phyloP scores from a whole-genome alignment of 495 filamentous ascomycete genomes.

The Achaetomiella virescens region DNA sequence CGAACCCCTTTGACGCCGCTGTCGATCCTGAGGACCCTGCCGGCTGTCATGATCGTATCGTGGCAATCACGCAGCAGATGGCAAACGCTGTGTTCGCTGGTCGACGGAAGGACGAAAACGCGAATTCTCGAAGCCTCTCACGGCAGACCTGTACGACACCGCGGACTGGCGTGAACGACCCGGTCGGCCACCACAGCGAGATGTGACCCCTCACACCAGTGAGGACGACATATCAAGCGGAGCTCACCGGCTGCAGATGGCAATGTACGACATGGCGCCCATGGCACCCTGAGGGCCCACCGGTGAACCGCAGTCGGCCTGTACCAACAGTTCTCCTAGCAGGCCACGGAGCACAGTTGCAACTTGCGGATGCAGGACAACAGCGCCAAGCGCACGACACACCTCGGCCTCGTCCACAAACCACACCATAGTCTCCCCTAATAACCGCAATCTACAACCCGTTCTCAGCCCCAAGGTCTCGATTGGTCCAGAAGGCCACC shows the following conservation, averaged over 20 bases:
- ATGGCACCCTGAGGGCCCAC: not conserved
- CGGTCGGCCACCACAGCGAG: not conserved
- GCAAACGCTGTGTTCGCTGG: not conserved
- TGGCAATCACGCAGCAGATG: not conserved
- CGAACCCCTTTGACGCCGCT: not conserved
- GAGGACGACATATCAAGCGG: not conserved
- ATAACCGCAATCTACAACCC: not conserved
- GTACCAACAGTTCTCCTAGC: not conserved
- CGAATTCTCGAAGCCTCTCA: not conserved
- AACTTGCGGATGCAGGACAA: not conserved
- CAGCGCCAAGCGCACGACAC: not conserved
- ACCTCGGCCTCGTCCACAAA: not conserved
- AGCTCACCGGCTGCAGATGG: slow-evolving; percentile 9
- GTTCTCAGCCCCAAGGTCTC: not conserved
- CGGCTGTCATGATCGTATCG: not conserved
- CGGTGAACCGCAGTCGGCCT: slow-evolving; percentile 6
- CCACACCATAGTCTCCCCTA: not conserved
- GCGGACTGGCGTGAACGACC: not conserved
- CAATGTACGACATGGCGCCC: slow-evolving; percentile 7
- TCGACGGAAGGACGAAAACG: not conserved
- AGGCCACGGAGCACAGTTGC: not conserved
- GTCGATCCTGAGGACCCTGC: not conserved
- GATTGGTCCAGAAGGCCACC: not conserved
- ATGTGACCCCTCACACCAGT: not conserved
- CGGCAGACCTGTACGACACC: not conserved